A percentile compares a stretch with the other conserved stretches of the same genome.
phyloP scores from a whole-genome alignment of 768 basidiomycete species.

The Daedaleopsis sinensis region DNA sequence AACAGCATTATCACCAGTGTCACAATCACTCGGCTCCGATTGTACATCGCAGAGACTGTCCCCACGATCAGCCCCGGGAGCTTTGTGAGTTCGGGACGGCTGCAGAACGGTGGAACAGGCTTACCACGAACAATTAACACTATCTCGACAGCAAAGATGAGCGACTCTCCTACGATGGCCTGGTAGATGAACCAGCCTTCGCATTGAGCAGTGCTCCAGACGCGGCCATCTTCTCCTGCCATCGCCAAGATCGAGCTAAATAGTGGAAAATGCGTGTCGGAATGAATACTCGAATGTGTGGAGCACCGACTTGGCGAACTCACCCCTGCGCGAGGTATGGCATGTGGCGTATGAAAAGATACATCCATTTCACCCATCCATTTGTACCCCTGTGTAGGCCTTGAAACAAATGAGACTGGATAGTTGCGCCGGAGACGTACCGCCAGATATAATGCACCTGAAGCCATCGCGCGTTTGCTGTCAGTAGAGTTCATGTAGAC shows the following conservation, averaged over 20 bases:
- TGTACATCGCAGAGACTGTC: conserved; percentile 20
- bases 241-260: neutral
- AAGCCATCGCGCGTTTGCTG: too few relatives aligned
- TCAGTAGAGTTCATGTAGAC: too few relatives aligned
- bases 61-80: too few relatives aligned
- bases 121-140: conserved; percentile 16
- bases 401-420: too few relatives aligned
- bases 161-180: neutral
- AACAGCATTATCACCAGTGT: conserved; percentile 4
- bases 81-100: neutral
- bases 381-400: conserved; percentile 6
- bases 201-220: conserved; percentile 1
- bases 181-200: conserved; percentile 12
- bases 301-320: neutral
- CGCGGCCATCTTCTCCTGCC: neutral
- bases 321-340: neutral
- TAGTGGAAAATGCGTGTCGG: too few relatives aligned
- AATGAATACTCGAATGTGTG: too few relatives aligned
- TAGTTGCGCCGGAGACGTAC: too few relatives aligned
- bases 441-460: neutral
- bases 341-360: conserved; percentile 9
- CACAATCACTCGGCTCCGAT: conserved; percentile 3
- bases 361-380: conserved; percentile 19
- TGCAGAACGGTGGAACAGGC: neutral
- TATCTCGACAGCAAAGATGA: conserved; percentile 14